phyloP scores from a whole-genome alignment of 1,284 basidiomycete species.

The Leucoagaricus sp. region DNA sequence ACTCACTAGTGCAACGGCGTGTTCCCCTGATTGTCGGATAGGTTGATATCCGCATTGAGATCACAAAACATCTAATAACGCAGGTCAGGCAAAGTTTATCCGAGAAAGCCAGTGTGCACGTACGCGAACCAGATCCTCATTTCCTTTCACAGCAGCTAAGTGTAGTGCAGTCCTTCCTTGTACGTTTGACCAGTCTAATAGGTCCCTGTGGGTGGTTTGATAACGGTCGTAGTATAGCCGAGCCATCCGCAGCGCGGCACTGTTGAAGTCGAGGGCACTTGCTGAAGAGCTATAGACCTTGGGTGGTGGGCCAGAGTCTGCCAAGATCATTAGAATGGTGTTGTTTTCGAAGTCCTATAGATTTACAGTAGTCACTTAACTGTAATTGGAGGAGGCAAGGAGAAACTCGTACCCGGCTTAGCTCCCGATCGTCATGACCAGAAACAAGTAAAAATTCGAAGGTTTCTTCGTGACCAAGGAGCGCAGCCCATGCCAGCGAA shows the following conservation, averaged over 20 bases:
- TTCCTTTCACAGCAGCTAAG: slow-evolving; percentile 85
- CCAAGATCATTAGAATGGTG: slow-evolving; percentile 86
- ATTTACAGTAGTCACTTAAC: slow-evolving; percentile 12
- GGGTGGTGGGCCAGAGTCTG: slow-evolving; percentile 64
- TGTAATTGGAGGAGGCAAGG: slow-evolving; percentile 7
- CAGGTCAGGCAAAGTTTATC: slow-evolving; percentile 18
- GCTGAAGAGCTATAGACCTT: slow-evolving; percentile 48
- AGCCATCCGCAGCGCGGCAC: slow-evolving; percentile 78
- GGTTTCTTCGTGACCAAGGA: slow-evolving; percentile 83
- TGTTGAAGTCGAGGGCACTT: slow-evolving; percentile 60
- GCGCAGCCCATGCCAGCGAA: slow-evolving; percentile 86
- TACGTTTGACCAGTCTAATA: slow-evolving; percentile 85
- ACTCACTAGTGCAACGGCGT: slow-evolving; percentile 91
- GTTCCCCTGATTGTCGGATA: slow-evolving; percentile 90
- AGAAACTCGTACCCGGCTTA: slow-evolving; percentile 72
- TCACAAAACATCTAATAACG: slow-evolving; percentile 79
- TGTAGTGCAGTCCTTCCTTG: slow-evolving; percentile 91
- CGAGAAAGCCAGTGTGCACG: slow-evolving; percentile 29
- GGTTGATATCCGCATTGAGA: slow-evolving; percentile 83
- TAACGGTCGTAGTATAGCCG: slow-evolving; percentile 80
- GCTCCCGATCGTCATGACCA: slow-evolving; percentile 89
- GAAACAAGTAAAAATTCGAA: slow-evolving; percentile 84
- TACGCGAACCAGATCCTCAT: slow-evolving; percentile 84
- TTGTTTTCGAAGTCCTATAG: slow-evolving; percentile 85
- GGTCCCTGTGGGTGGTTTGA: slow-evolving; percentile 54